A percentile compares a stretch with the other conserved stretches of the same genome.
These are phyloP conservation scores for Herpotrichia juniperi DNA, from an alignment of 2,329 filamentous ascomycete species.

Conservation along the genomic window DNA sequence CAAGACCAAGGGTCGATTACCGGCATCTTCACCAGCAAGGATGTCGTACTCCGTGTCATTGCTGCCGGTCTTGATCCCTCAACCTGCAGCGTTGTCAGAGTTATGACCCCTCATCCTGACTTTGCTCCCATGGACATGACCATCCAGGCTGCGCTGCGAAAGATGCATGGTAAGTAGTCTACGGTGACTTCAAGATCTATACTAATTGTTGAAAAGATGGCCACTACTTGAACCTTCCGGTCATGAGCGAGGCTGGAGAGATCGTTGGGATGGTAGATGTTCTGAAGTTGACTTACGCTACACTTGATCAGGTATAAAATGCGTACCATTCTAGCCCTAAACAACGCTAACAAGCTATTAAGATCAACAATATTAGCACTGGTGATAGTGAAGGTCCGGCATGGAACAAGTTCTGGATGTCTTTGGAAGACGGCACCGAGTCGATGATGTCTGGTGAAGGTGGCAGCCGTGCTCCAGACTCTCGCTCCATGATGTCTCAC, in stretches of 20 bases:
- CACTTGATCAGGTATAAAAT: conserved; percentile 80
- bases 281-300: conserved; percentile 96
- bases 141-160: conserved; percentile 94
- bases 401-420: conserved; percentile 99
- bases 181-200: conserved; percentile 3
- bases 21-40: conserved; percentile 99
- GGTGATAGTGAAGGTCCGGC: conserved; percentile 91
- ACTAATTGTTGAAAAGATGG: conserved; percentile 69
- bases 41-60: conserved; percentile 97
- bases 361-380: conserved; percentile 89
- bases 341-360: conserved; percentile 14
- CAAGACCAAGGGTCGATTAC: conserved; percentile 97
- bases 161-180: conserved; percentile 88
- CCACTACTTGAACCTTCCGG: conserved; percentile 95
- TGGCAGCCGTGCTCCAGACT: conserved; percentile 72
- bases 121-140: conserved; percentile 99
- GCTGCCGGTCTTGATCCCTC: conserved; percentile 91
- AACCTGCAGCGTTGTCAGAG: conserved; percentile 95
- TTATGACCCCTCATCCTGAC: conserved; percentile 99
- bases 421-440: conserved; percentile 91
- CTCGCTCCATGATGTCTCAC: conserved; percentile 81
- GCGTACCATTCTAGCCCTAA: background rate
- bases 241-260: conserved; percentile 96
- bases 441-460: conserved; percentile 94
- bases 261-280: conserved; percentile 99